Conservation (phyloP, 768 basidiomycete species). For the Podaxis carcinomalis region DNA sequence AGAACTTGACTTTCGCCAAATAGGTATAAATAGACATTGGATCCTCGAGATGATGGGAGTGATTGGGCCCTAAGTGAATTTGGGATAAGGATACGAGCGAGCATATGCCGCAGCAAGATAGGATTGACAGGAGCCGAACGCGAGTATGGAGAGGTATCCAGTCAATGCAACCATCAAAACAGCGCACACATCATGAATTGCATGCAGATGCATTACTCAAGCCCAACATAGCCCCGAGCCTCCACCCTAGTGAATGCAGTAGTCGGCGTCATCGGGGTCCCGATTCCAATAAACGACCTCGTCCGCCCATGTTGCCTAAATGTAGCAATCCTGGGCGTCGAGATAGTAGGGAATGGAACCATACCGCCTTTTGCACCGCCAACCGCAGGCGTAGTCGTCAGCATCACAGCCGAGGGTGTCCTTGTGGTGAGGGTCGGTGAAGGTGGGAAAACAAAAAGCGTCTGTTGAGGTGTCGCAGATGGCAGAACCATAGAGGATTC, state of each 20-base stretch:
- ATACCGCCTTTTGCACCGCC: constrained; percentile 20
- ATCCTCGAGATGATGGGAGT: background rate
- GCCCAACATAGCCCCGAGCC: constrained; percentile 72
- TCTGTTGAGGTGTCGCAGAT: constrained; percentile 66
- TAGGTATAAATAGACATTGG: constrained; percentile 7
- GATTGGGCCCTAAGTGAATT: background rate
- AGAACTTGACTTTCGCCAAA: background rate
- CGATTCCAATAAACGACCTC: constrained; percentile 70
- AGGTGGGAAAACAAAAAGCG: constrained; percentile 83
- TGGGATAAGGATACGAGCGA: background rate
- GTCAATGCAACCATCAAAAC: background rate
- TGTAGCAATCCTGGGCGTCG: constrained; percentile 68
- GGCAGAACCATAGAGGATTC: constrained; percentile 20
- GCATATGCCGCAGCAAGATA: background rate
- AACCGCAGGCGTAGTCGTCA: constrained; percentile 52
- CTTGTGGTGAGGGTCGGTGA: constrained; percentile 57
- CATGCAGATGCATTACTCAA: constrained; percentile 25
- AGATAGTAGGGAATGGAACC: constrained; percentile 52
- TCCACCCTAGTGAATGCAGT: constrained; percentile 83
- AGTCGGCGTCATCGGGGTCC: constrained; percentile 67
- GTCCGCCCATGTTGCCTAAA: constrained; percentile 64
- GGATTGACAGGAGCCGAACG: background rate
- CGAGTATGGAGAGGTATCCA: background rate
- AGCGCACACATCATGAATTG: background rate
- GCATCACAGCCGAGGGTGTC: constrained; percentile 79